Evolutionary conservation across 306 rosid genomes (phyloP), one percentile per base, ranked within the genome.

Genomic region (Quercus ilex): DNA sequence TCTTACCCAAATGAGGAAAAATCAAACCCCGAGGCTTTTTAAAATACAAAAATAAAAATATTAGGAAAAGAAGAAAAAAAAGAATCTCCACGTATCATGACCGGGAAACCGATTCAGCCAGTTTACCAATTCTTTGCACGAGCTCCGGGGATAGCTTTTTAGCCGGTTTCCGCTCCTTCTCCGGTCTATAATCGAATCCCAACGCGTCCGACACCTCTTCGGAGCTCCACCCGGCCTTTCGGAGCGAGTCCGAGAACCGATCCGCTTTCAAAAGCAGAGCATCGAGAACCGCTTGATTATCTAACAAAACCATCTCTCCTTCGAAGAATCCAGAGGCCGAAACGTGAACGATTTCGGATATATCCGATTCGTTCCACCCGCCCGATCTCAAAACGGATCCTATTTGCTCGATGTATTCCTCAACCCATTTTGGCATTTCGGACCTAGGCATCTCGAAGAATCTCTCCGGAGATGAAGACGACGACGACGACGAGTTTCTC

Each of bases 171-270:
- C 84, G 71, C 74, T 86, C 94, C 94, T 91, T 95, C 77, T 93
- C 97, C 17, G 91, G 94, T 87, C 99, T 98, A 74, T 89, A 89
- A 73, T 96, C 93, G 20, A 96, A 96, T 3, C 99, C 98, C 68
- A 96, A 71, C 3, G 97, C 99, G 23, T 93, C 97, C 5, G 97
- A 88, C 0, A 96, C 99, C 59, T 93, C 99, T 55, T 93, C 99
- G 77, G 99, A 90, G 96, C 97, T 96, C 99, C 99, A 96, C 63
- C 99, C 99, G 2, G 99, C 90, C 80, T 91, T 91, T 1, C 98
- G 93, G 30, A 96, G 98, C 35, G 90, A 82, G 5, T 91, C 98
- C 59, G 99, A 91, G 64, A 84, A 88, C 84, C 85, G 80, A 79
- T 90, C 96, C 51, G 91, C 88, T 87, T 96, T 93, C 49, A 96